Base-by-base conservation (phyloP, 2,329 filamentous ascomycete species). In the Falciphora oryzae region DNA sequence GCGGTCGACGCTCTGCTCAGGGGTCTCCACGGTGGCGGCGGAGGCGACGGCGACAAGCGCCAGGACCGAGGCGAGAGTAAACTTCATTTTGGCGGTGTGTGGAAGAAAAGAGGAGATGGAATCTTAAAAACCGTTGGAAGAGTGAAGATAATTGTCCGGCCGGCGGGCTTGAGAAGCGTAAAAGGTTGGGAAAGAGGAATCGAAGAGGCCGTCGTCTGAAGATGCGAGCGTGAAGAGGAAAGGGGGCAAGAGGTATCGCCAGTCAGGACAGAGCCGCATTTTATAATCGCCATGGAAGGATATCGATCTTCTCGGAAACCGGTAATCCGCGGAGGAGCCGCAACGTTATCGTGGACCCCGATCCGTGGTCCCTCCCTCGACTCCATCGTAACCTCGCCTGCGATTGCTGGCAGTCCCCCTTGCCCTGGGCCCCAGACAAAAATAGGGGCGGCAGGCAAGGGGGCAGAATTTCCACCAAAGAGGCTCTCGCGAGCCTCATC, bases 31-130 rank as follows among this genome's bases (percentile, higher is more conserved):
- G 61, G 72, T 57, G 66, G 71, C 69, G 44, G 70, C 68, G 60
- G 72, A 66, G 69, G 67, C 69, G 65, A 74, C 63, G 64, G 73
- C 57, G 62, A 71, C 44, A 66, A 70, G 65, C 59, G 68, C 59
- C 18, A 67, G 63, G 63, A 70, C 61, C 65, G 65, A 31, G 44
- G 65, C 53, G 57, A 71, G 28, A 22, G 71, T 65, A 68, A 72
- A 69, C 65, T 75, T 68, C 74, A 75, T 75, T 44, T 68, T 74
- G 68, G 60, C 57, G 59, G 31, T 32, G 32, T 32, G 28, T 16
- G 27, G 57, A 58, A 29, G 57, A 58, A 57, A n/a, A n/a, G 6
- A 57, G 18, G 8, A 58, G 29, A 58, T 28, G 57, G 29, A 29
- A 8, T 16, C 4, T 14, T 16, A 58, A 58, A 58, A 31, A 11